phyloP scores from a whole-genome alignment of 345 rosid species.

The Viola odorata region DNA sequence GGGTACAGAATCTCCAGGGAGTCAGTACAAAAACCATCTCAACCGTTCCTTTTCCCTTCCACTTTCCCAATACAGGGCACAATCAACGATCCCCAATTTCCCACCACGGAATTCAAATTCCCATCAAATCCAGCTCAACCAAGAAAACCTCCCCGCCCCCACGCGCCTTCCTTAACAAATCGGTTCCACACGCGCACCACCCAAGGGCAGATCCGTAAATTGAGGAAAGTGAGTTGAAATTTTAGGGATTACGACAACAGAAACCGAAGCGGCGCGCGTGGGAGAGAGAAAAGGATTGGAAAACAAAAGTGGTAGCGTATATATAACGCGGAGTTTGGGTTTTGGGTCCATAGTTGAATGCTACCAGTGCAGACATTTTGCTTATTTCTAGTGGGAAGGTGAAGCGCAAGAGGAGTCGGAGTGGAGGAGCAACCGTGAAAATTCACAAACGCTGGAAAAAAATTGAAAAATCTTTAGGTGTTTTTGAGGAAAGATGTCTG shows the following conservation, averaged over 20 bases:
- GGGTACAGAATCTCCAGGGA: too few relatives aligned
- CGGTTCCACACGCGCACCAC: background rate
- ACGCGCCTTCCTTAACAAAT: background rate
- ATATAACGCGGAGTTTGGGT: constrained; percentile 2
- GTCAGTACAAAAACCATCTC: background rate
- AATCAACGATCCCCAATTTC: background rate
- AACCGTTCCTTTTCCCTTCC: background rate
- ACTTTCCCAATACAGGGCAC: background rate
- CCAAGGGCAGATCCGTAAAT: background rate
- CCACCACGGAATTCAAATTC: constrained; percentile 1
- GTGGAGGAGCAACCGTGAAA: background rate
- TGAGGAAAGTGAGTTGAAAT: background rate
- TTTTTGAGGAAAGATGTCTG: constrained; percentile 31
- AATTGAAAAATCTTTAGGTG: background rate
- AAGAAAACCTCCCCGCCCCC: background rate
- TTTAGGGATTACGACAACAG: background rate
- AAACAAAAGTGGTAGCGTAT: constrained; percentile 7
- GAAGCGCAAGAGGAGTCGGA: background rate
- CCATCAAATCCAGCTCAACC: background rate
- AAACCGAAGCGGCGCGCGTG: background rate
- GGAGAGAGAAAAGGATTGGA: background rate
- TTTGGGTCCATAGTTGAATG: background rate
- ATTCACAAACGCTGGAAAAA: background rate
- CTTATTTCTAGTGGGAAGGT: background rate
- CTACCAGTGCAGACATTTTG: background rate